Conservation (phyloP, 139 green algal genomes). For the Chlamydomonas applanata region DNA sequence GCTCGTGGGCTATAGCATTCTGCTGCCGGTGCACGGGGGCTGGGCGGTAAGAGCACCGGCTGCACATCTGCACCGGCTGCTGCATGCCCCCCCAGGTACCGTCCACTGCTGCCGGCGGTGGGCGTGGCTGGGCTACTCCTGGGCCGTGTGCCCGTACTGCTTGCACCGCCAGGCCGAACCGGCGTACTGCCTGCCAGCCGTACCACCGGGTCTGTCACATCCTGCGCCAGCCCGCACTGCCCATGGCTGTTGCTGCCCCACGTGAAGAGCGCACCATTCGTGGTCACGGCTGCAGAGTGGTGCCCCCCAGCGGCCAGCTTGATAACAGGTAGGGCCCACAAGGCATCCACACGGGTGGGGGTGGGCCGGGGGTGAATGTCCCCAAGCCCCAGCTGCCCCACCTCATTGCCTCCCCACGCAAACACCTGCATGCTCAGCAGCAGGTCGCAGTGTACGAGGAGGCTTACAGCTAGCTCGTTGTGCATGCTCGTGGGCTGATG, state of each 20-base stretch:
- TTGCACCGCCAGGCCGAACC: no score
- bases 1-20: no score
- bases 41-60: no score
- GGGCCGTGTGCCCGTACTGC: no score
- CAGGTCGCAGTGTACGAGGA: neutral
- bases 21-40: no score
- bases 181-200: neutral
- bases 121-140: no score
- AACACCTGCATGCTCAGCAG: conserved; percentile 55
- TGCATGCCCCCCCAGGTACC: no score
- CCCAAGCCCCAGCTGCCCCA: conserved; percentile 42
- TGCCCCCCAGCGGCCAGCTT: conserved; percentile 74
- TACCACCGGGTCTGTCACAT: conserved; percentile 39
- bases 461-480: no score
- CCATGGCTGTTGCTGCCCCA: conserved; percentile 84
- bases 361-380: conserved; percentile 53
- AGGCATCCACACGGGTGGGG: conserved; percentile 38
- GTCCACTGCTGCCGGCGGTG: no score
- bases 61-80: no score
- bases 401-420: conserved; percentile 46
- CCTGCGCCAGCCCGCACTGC: conserved; percentile 79
- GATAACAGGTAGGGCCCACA: conserved; percentile 29
- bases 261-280: conserved; percentile 79
- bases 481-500: no score
- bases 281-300: conserved; percentile 81